These are phyloP conservation scores for Podaxis carcinomalis DNA, from an alignment of 768 basidiomycete species.

Conservation along the genomic window DNA sequence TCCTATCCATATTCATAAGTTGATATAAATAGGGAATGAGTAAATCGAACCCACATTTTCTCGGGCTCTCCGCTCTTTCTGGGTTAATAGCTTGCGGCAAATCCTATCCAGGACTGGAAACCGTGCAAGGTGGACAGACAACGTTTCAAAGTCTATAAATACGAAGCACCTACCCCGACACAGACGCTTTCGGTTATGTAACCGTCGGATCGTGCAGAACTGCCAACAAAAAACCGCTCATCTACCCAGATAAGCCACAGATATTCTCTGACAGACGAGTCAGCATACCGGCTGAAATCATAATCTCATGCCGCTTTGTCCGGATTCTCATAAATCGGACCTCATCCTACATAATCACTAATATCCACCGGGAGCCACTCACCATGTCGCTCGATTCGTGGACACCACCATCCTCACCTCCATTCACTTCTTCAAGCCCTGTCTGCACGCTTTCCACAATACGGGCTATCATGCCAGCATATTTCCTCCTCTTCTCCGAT, in stretches of 20 bases:
- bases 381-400: conserved; percentile 45
- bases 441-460: conserved; percentile 76
- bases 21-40: too few species aligned
- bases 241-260: conserved; percentile 38
- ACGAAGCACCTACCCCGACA: neutral
- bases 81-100: too few species aligned
- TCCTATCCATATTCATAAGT: too few species aligned
- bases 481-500: conserved; percentile 76
- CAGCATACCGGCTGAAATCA: conserved; percentile 85
- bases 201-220: conserved; percentile 69
- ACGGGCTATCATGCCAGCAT: conserved; percentile 63
- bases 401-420: conserved; percentile 23
- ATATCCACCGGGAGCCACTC: conserved; percentile 21
- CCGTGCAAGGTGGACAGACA: too few species aligned
- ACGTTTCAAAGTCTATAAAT: neutral
- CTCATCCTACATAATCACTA: conserved; percentile 57
- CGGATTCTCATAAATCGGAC: conserved; percentile 87
- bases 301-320: conserved; percentile 86
- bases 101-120: too few species aligned
- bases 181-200: neutral
- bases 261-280: too few species aligned
- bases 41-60: too few species aligned
- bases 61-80: too few species aligned
- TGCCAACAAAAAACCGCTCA: conserved; percentile 75
- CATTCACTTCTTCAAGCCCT: conserved; percentile 77